Evolutionary conservation across 2,329 filamentous ascomycete genomes (phyloP), one percentile per base, ranked within the genome.

Genomic region (Colletotrichum cereale): DNA sequence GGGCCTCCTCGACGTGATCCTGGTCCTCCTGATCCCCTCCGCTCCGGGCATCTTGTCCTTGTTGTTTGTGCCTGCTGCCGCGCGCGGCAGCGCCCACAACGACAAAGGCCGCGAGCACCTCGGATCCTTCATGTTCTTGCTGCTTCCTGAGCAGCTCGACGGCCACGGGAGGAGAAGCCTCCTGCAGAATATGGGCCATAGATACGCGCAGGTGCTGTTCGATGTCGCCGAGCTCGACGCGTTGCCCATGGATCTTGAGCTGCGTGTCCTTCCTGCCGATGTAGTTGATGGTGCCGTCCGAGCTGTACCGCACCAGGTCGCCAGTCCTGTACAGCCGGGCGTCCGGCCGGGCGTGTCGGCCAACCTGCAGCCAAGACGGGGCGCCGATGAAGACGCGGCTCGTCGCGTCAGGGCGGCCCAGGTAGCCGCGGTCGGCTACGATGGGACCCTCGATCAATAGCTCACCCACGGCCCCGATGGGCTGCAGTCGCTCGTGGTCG

Each of bases 161-260:
- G 42, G 36, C 71, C 50, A 29, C 75, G 73, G 26, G 77, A 62
- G 3, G 73, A 73, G 18, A 77, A 76, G 18, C 77, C 74, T 3
- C 70, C 77, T 71, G 3, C 66, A 31, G 1, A 79, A 16, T 2
- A 53, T 26, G 1, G 75, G 42, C 77, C 5, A 72, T 21, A 12
- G 71, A 60, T 8, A 73, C 65, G 16, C 71, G 50, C 29, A 79
- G 21, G 2, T 73, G 11, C 70, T 72, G 34, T 56, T 78, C 78
- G 4, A 80, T 67, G 2, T 88, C 87, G 3, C 77, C 74, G 0
- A 88, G 75, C 18, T 88, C 85, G 29, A 87, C 81, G 1, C 84
- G 80, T 12, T 83, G 62, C 1, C 84, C 84, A 2, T 79, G 78
- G 1, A 87, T 75, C 73, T 87, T 87, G 72, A 87, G 75, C 58